Conservation (phyloP, 768 basidiomycete species). For the Russula griseocarnosa region DNA sequence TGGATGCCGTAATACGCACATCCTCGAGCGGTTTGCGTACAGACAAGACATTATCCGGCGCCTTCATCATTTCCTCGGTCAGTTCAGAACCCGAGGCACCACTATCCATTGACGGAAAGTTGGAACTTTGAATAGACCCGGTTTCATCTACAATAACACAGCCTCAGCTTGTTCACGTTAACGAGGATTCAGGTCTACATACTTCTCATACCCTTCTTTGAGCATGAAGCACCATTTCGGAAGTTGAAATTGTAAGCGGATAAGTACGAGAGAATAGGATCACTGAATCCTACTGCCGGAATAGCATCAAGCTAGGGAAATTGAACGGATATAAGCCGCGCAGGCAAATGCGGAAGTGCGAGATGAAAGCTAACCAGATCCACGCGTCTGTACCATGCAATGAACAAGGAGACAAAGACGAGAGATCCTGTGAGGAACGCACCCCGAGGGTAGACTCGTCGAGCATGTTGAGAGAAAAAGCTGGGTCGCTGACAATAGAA, state of each 20-base stretch:
- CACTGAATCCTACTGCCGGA: constrained; percentile 33
- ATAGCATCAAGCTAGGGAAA: constrained; percentile 26
- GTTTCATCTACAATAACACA: constrained; percentile 28
- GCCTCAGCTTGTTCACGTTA: not conserved
- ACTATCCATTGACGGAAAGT: constrained; percentile 39
- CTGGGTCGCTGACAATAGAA: not conserved
- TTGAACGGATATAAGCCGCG: not conserved
- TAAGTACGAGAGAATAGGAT: constrained; percentile 32
- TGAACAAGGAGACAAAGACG: not conserved
- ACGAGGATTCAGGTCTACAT: not conserved
- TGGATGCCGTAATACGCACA: constrained; percentile 31
- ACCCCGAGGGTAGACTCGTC: not conserved
- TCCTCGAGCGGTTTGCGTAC: constrained; percentile 34
- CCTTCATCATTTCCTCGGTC: constrained; percentile 42
- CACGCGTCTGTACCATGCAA: not conserved
- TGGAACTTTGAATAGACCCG: constrained; percentile 35
- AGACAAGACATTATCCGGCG: constrained; percentile 40
- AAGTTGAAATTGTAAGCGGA: constrained; percentile 7
- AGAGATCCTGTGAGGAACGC: not conserved
- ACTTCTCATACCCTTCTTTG: constrained; percentile 15
- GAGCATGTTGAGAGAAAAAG: not conserved
- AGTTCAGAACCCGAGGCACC: constrained; percentile 34
- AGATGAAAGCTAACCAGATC: constrained; percentile 1
- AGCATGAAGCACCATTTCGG: not conserved
- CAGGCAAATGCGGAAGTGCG: too few species aligned